Conservation (phyloP, 441 rosid species). For the Melastoma candidum region DNA sequence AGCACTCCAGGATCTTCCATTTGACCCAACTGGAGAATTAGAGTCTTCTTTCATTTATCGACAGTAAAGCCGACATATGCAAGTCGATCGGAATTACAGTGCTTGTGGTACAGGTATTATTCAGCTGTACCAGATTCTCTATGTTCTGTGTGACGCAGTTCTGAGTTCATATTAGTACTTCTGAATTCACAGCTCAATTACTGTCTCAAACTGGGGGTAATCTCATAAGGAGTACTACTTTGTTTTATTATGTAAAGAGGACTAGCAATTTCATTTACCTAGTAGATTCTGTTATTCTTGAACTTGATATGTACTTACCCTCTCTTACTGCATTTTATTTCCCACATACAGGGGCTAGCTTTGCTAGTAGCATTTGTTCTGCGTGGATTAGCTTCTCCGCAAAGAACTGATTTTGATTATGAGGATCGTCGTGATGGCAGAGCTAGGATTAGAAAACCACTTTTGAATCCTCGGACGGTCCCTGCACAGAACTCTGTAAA, state of each 20-base stretch:
- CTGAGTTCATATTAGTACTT: not conserved
- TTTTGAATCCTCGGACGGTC: constrained; percentile 45
- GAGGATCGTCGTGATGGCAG: constrained; percentile 58
- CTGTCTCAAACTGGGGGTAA: too few relatives aligned
- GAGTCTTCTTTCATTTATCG: constrained; percentile 52
- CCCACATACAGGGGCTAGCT: constrained; percentile 46
- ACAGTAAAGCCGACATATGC: constrained; percentile 53
- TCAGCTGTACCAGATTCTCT: not conserved
- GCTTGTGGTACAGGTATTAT: constrained; percentile 49
- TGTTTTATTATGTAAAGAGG: too few relatives aligned
- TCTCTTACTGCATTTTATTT: not conserved
- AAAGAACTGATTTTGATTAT: constrained; percentile 30
- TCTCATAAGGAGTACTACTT: too few relatives aligned
- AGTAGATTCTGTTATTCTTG: not conserved
- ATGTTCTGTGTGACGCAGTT: not conserved
- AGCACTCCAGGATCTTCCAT: constrained; percentile 52
- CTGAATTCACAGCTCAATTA: too few relatives aligned
- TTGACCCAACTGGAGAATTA: constrained; percentile 83
- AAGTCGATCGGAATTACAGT: constrained; percentile 78
- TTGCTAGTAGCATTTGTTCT: constrained; percentile 60
- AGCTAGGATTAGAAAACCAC: constrained; percentile 58
- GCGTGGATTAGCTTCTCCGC: constrained; percentile 57
- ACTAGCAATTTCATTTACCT: too few relatives aligned
- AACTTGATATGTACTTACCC: too few relatives aligned
- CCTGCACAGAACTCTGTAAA: constrained; percentile 44